A percentile compares a stretch with the other conserved stretches of the same genome.
Conservation (phyloP, 371 early-diverging fungal genomes). For the Haplosporangium sp. region DNA sequence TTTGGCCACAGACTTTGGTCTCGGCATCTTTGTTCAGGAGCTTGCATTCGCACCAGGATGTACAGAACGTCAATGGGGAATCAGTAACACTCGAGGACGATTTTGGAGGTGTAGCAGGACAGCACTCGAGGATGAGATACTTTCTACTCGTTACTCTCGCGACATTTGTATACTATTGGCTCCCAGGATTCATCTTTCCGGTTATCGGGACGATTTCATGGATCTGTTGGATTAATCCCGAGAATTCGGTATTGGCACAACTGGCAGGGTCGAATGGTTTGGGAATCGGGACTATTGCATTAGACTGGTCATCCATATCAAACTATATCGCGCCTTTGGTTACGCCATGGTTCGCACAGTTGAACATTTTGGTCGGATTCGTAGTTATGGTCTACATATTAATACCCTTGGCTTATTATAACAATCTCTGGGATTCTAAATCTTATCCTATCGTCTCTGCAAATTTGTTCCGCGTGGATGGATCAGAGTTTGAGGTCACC, state of each 20-base stretch:
- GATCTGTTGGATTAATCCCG: constrained; percentile 66
- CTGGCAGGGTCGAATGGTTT: constrained; percentile 60
- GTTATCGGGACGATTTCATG: constrained; percentile 64
- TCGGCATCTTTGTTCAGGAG: constrained; percentile 69
- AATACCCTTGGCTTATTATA: constrained; percentile 62
- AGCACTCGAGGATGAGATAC: constrained; percentile 58
- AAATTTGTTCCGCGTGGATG: constrained; percentile 56
- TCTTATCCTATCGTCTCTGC: constrained; percentile 58
- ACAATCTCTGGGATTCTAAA: constrained; percentile 60
- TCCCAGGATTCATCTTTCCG: constrained; percentile 68
- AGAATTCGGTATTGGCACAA: constrained; percentile 57
- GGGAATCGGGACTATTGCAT: constrained; percentile 62
- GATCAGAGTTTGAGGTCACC: constrained; percentile 46
- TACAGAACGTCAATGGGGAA: constrained; percentile 13
- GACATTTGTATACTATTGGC: constrained; percentile 62
- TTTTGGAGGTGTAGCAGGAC: background rate
- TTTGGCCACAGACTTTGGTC: constrained; percentile 82
- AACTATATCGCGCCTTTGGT: constrained; percentile 59
- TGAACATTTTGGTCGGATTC: constrained; percentile 61
- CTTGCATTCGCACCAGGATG: constrained; percentile 61
- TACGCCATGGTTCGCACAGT: constrained; percentile 64
- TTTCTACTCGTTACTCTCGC: constrained; percentile 64
- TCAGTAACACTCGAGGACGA: background rate
- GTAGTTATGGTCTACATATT: constrained; percentile 65
- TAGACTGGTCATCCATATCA: constrained; percentile 69